phyloP scores from a whole-genome alignment of 768 basidiomycete genomes.

The Tulasnella sp. region DNA sequence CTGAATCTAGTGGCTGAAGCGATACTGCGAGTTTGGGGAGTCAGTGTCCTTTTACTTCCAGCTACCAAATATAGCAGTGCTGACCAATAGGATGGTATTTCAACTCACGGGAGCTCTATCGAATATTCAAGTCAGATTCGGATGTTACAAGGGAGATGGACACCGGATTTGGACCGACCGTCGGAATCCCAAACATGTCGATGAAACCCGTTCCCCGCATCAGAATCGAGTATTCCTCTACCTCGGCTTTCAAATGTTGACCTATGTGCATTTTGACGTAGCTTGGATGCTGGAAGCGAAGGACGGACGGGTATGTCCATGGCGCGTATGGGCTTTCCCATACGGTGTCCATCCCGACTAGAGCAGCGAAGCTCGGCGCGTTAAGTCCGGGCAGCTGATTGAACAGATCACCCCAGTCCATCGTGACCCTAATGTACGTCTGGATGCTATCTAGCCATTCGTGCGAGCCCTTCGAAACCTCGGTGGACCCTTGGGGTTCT shows the following conservation, averaged over 20 bases:
- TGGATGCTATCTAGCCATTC: constrained; percentile 6
- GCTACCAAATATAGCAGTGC: not conserved
- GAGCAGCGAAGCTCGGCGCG: not conserved
- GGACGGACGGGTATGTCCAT: not conserved
- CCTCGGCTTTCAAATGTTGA: not conserved
- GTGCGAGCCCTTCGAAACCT: not conserved
- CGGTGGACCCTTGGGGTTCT: not conserved
- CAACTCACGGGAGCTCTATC: not conserved
- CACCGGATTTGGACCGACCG: not conserved
- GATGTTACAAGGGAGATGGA: not conserved
- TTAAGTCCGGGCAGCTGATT: not conserved
- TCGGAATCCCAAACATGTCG: not conserved
- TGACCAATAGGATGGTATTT: constrained; percentile 5
- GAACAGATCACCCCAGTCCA: not conserved
- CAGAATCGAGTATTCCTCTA: not conserved
- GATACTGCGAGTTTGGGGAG: not conserved
- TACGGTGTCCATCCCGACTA: constrained; percentile 5
- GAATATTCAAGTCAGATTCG: too few relatives aligned
- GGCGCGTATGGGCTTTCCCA: not conserved
- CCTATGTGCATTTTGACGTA: not conserved
- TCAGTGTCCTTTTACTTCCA: not conserved
- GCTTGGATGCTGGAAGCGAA: constrained; percentile 6
- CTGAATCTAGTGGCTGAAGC: not conserved
- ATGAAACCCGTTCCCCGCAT: not conserved
- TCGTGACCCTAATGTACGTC: constrained; percentile 1